phyloP scores from a whole-genome alignment of 2,329 filamentous ascomycete species.

The Cyphellophora europaea region DNA sequence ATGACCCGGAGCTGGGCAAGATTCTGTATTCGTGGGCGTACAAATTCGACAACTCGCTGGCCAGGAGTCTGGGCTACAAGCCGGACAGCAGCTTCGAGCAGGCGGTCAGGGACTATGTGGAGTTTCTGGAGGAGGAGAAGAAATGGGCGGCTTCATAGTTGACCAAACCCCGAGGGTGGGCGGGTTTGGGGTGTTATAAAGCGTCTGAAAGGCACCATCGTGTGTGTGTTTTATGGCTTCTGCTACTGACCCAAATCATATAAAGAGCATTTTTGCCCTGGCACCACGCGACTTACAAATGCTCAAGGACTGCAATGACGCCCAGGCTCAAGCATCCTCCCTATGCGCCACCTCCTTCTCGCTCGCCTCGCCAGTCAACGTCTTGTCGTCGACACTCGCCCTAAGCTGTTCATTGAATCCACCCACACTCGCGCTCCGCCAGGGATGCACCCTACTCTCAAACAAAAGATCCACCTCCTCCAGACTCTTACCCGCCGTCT shows the following conservation, averaged over 20 bases:
- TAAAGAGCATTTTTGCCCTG: too few relatives aligned
- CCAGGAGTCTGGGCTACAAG: conserved; percentile 42
- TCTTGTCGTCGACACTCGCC: too few relatives aligned
- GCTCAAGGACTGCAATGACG: too few relatives aligned
- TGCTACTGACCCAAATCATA: too few relatives aligned
- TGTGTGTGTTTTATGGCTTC: too few relatives aligned
- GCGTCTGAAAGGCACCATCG: too few relatives aligned
- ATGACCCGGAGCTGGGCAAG: conserved; percentile 39
- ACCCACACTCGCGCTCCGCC: not conserved
- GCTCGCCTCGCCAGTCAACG: too few relatives aligned
- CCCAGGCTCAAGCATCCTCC: too few relatives aligned
- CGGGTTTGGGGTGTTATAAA: too few relatives aligned
- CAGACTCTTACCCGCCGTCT: conserved; percentile 27
- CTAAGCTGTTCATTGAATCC: not conserved
- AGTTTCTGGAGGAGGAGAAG: conserved; percentile 21
- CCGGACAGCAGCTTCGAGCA: conserved; percentile 45
- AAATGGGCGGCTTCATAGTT: not conserved
- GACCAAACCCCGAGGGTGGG: too few relatives aligned
- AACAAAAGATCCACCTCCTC: conserved; percentile 27
- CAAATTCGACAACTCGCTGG: conserved; percentile 44
- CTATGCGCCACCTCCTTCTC: too few relatives aligned
- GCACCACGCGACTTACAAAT: too few relatives aligned
- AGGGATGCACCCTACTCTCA: not conserved
- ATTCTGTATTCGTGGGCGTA: conserved; percentile 50
- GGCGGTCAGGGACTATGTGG: conserved; percentile 48